Percentiles rank a stretch among this genome's conserved stretches.
Evolutionary conservation across 441 rosid species (phyloP).

Genomic region (Gossypium aridum): DNA sequence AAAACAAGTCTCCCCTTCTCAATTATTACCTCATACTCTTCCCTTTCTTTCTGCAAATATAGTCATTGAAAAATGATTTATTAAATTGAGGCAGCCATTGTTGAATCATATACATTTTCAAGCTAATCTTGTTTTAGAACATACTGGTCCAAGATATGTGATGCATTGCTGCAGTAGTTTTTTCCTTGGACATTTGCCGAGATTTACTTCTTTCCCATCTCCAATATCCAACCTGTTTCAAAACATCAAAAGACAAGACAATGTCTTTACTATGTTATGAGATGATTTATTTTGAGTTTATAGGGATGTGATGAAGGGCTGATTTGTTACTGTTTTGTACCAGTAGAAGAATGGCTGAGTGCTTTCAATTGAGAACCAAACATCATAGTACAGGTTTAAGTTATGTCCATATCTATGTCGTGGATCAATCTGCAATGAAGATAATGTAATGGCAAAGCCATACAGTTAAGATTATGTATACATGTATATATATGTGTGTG

Average conservation of each 20-base stretch:
- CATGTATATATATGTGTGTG: neutral
- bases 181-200: slow-evolving; percentile 43
- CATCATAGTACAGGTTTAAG: slow-evolving; percentile 50
- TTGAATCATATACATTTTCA: neutral
- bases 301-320: neutral
- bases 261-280: neutral
- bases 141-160: slow-evolving; percentile 68
- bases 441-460: neutral
- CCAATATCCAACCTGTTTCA: slow-evolving; percentile 57
- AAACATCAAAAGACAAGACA: neutral
- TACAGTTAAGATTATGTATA: neutral
- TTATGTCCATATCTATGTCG: slow-evolving; percentile 72
- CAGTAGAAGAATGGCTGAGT: slow-evolving; percentile 65
- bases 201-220: slow-evolving; percentile 48
- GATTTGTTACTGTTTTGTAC: slow-evolving; percentile 15
- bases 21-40: slow-evolving; percentile 43
- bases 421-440: slow-evolving; percentile 51
- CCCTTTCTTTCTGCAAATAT: slow-evolving; percentile 44
- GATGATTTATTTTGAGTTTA: neutral
- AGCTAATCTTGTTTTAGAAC: slow-evolving; percentile 9
- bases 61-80: neutral
- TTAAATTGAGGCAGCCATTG: neutral
- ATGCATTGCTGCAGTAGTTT: slow-evolving; percentile 55
- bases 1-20: slow-evolving; percentile 43
- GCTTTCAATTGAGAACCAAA: slow-evolving; percentile 56